Evolutionary conservation across 768 basidiomycete species (phyloP).

Genomic region (Suillus weaverae): DNA sequence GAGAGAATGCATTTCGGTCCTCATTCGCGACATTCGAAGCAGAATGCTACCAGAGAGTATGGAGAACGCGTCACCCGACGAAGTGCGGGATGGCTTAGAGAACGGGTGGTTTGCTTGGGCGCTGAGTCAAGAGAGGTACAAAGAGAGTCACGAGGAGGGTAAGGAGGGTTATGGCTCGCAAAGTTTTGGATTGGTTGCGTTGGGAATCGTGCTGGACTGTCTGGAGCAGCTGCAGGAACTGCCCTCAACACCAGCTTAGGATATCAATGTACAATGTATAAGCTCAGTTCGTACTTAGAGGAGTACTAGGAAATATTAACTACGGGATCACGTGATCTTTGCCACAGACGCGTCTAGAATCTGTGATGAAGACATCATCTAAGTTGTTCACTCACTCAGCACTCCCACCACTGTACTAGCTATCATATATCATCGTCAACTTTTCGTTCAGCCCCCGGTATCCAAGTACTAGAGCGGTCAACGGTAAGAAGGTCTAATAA

Average conservation of each 20-base stretch:
- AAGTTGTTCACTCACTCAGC: neutral
- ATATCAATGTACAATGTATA: neutral
- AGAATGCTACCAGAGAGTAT: conserved; percentile 36
- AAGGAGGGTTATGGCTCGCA: conserved; percentile 46
- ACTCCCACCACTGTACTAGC: neutral
- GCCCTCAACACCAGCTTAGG: neutral
- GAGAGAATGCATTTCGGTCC: conserved; percentile 52
- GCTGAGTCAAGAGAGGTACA: conserved; percentile 43
- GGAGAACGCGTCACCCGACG: conserved; percentile 24
- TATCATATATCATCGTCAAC: neutral
- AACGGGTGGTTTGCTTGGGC: conserved; percentile 69
- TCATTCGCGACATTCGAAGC: conserved; percentile 51
- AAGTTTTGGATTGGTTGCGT: conserved; percentile 69
- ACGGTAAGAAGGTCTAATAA: neutral
- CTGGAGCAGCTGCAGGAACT: conserved; percentile 40
- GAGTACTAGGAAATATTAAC: neutral
- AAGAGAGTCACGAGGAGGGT: conserved; percentile 36
- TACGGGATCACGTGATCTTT: neutral
- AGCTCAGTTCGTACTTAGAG: neutral
- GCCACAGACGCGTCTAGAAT: neutral
- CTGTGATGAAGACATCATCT: too few species aligned
- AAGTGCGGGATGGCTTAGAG: conserved; percentile 42
- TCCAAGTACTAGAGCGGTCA: neutral
- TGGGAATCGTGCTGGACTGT: conserved; percentile 59
- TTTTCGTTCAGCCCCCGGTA: neutral